Evolutionary conservation across 208 protist genomes (phyloP), one percentile per base, ranked within the genome.

Genomic region (Lotmaria passim): DNA sequence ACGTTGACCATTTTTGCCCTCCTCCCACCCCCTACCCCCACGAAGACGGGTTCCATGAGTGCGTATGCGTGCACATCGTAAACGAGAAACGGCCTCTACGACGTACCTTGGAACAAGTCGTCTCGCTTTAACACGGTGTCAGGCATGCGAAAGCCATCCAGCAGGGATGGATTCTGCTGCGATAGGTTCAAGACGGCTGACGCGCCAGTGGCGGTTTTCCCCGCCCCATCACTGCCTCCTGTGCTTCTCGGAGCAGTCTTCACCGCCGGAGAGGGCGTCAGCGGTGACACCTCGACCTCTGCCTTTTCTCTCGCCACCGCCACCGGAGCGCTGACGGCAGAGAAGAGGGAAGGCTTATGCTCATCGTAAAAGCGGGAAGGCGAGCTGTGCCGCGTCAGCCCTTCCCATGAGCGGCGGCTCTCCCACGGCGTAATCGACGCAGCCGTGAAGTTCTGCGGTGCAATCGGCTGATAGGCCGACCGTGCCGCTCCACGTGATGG

Each of bases 121-220:
- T 69, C 63, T 0, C 71, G 71, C 48, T 65, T 77, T n/a, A 77
- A 43, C 3, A 70, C 26, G 10, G 63, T 77, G 2, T n/a, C 39
- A 7, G 71, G 63, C 71, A 77, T 77, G 36, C 71, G 56, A 30
- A 77, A 77, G 3, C 71, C 71, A 0, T 62, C 63, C 19, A 71
- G 36, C 2, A 77, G 39, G 31, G 63, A 60, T 7, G 19, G 12
- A 7, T 38, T 36, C 1, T 17, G 34, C 36, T 56, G 47, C 24
- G 28, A 30, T 39, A n/a, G 28, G 30, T 7, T 36, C 0, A 19
- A 3, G 26, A 24, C 14, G 11, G n/a, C 38, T 28, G 28, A 10
- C 21, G 21, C 14, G 26, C 26, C 17, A 31, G 34, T 5, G 4
- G 28, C 17, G 21, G n/a, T 21, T 8, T 21, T 33, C 34, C 14